Evolutionary conservation across 805 yeast genomes (phyloP), one percentile per base, ranked within the genome.

Genomic region (Candida palmyrensis): DNA sequence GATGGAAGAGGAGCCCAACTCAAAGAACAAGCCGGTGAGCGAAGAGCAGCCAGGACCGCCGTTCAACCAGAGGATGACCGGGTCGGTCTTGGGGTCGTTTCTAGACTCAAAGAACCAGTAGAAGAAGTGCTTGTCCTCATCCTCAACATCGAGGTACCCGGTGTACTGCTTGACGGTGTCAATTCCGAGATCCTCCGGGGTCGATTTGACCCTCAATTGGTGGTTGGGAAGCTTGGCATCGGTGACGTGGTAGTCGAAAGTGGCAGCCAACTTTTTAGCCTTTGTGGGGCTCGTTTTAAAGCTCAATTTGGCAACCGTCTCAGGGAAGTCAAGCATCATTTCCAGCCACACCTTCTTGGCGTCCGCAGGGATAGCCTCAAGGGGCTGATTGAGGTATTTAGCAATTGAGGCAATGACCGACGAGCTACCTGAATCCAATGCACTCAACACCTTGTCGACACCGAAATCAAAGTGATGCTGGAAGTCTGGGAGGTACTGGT

Each of bases 91-190:
- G 15, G 61, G 61, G 41, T 55, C 57, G 32, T 55, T 53, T 48
- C 63, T 48, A n/a, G 53, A 45, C 36, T 55, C 61, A 23, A 55
- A 54, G 37, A 53, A 54, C 57, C 57, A 55, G 40, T 48, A 55
- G 40, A 55, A 55, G 30, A 55, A 51, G 35, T 55, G 61, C 42
- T 53, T 51, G 44, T 86, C 96, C 45, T 79, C 86, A 32, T 77
- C 81, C 39, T 69, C 75, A 32, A 83, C 77, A 57, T 87, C 96
- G 53, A 87, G 74, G 59, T 87, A 87, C 34, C 96, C 96, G 23
- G 89, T 70, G 55, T 75, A 80, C 58, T 87, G 96, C 51, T 81
- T 77, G 31, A 86, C 95, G 5, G 69, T 58, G 62, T 90, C 97
- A 37, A 89, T 62, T 12, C 94, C 95, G 44, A 89, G 71, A 24